phyloP scores from a whole-genome alignment of 2,329 filamentous ascomycete genomes.

The Huntiella decipiens region DNA sequence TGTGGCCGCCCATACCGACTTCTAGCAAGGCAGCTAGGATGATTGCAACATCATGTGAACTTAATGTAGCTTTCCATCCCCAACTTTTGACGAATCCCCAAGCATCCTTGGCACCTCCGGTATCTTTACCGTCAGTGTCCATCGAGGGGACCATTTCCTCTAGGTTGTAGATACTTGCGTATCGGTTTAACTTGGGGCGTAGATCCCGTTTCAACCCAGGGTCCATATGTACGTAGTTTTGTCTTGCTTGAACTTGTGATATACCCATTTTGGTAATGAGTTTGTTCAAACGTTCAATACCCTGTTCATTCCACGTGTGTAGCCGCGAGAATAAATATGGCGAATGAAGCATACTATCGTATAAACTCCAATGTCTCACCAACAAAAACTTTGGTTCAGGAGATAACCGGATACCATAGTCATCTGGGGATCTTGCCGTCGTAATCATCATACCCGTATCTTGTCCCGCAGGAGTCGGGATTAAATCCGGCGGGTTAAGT shows the following conservation, averaged over 20 bases:
- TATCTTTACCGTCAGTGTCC: slow-evolving; percentile 49
- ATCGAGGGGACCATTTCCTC: slow-evolving; percentile 78
- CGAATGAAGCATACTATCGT: slow-evolving; percentile 96
- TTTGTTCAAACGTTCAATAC: slow-evolving; percentile 77
- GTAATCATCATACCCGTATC: slow-evolving; percentile 72
- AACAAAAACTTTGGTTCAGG: slow-evolving; percentile 87
- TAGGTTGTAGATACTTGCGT: slow-evolving; percentile 80
- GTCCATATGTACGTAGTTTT: slow-evolving; percentile 96
- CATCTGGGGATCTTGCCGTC: slow-evolving; percentile 70
- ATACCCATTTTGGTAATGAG: slow-evolving; percentile 96
- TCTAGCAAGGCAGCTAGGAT: slow-evolving; percentile 83
- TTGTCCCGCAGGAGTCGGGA: slow-evolving; percentile 31
- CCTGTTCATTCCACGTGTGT: slow-evolving; percentile 85
- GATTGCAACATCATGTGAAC: slow-evolving; percentile 84
- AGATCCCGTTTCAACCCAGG: slow-evolving; percentile 85
- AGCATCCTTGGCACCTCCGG: slow-evolving; percentile 61
- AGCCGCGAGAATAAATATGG: slow-evolving; percentile 82
- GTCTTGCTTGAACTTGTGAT: slow-evolving; percentile 78
- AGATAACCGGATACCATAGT: slow-evolving; percentile 78
- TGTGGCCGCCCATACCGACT: slow-evolving; percentile 35
- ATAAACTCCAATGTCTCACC: slow-evolving; percentile 89
- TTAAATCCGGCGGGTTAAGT: slow-evolving; percentile 61
- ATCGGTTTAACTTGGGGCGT: slow-evolving; percentile 70
- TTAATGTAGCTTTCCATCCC: slow-evolving; percentile 92
- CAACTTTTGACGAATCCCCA: slow-evolving; percentile 96